Evolutionary conservation across 768 basidiomycete species (phyloP), one percentile per base, ranked within the genome.

Genomic region (Leccinum subgranulosum): DNA sequence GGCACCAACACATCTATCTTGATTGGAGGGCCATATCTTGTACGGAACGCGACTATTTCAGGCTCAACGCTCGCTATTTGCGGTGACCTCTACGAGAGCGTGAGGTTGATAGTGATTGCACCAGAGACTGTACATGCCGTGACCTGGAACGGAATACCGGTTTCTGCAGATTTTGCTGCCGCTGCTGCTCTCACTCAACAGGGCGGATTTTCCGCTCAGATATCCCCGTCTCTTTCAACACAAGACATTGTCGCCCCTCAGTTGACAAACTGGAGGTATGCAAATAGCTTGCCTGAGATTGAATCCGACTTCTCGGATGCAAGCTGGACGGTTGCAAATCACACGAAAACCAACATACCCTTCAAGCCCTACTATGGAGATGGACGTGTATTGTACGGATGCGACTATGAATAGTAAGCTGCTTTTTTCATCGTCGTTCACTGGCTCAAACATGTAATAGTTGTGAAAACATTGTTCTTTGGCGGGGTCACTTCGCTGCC

Each of bases 401-500:
- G 90, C 66, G 92, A 93, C 70, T 94, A 94, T 69, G 88, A 84
- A 56, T 94, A 86, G 90, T 92, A 58, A 71, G 86, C 33, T 27
- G 29, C 23, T 41, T 31, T 33, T 17, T 19, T 45, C 29, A n/a
- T n/a, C 31, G 41, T 41, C 65, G 39, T 67, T 50, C 36, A 23
- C 47, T 36, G 19, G 49, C 43, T 48, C 15, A 53, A 45, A 3
- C 6, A 51, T 47, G 48, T 11, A 15, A 59, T 41, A 92, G 91
- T 74, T 92, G 91, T 60, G 91, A 93, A 72, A 91, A 91, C 64
- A 76, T 81, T 6, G 86, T 92, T 29, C 74, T 94, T 14, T 93
- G 88, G 88, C 80, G 89, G 31, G 92, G 92, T 1, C 87, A 92
- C 70, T 94, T 94, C 72, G 77, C 69, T 14, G 82, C 81, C 1